Conservation (phyloP, 371 early-diverging fungal genomes). For the Smittium culicis region DNA sequence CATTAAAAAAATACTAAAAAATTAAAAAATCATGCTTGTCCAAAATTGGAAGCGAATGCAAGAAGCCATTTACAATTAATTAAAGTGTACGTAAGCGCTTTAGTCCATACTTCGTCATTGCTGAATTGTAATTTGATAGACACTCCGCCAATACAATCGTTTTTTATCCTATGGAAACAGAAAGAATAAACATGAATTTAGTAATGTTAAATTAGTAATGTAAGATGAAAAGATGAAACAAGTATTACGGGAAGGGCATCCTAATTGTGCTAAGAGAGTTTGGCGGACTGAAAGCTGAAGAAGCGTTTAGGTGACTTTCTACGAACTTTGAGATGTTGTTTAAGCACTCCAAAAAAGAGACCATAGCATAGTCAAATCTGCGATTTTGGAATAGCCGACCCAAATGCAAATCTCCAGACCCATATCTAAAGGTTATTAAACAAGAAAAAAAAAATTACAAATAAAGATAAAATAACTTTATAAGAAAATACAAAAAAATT, state of each 20-base stretch:
- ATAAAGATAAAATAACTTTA: no score
- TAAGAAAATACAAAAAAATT: no score
- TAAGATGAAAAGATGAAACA: not conserved
- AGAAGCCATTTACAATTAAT: conserved; percentile 74
- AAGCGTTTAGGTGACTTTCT: conserved; percentile 40
- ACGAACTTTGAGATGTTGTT: conserved; percentile 72
- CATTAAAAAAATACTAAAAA: not conserved
- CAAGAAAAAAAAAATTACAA: no score
- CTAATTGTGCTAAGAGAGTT: not conserved
- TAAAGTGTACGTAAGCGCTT: conserved; percentile 74
- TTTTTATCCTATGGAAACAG: conserved; percentile 42
- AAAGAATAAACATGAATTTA: not conserved
- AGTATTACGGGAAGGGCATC: not conserved
- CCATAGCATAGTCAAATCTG: conserved; percentile 79
- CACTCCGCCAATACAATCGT: conserved; percentile 76
- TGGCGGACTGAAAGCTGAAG: not conserved
- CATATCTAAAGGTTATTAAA: conserved; percentile 56
- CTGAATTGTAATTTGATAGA: conserved; percentile 76
- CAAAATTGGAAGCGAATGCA: conserved; percentile 44
- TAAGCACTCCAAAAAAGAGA: conserved; percentile 73
- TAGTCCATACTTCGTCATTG: conserved; percentile 82
- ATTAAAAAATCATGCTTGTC: not conserved
- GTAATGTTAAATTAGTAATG: not conserved
- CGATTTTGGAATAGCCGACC: conserved; percentile 73
- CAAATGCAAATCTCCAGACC: conserved; percentile 70